These are phyloP conservation scores for Penicillium sp. DNA, from an alignment of 2,329 filamentous ascomycete species.

Conservation along the genomic window DNA sequence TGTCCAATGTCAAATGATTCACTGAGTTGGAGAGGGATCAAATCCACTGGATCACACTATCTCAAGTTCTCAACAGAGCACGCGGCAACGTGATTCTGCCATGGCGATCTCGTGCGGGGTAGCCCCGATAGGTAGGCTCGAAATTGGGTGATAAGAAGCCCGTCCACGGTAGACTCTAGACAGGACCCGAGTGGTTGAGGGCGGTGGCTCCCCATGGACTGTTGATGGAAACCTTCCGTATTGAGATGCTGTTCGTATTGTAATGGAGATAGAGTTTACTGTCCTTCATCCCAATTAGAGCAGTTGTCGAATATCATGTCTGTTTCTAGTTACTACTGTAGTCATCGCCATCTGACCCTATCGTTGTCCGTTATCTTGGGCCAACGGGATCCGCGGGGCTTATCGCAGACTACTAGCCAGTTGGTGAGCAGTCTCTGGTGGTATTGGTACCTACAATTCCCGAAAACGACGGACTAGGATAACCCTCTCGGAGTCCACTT, in stretches of 20 bases:
- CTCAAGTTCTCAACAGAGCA: too few species aligned
- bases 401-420: background rate
- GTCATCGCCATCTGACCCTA: background rate
- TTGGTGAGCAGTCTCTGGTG: background rate
- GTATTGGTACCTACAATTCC: background rate
- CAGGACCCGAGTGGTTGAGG: background rate
- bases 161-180: background rate
- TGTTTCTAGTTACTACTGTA: too few species aligned
- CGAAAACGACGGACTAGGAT: background rate
- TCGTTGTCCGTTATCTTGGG: background rate
- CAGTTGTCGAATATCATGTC: background rate
- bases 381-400: background rate
- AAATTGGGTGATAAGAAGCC: slow-evolving; percentile 12
- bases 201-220: too few species aligned
- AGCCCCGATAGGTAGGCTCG: slow-evolving; percentile 11
- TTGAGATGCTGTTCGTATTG: too few species aligned
- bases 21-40: background rate
- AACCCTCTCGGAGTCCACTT: background rate
- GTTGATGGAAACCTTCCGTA: too few species aligned
- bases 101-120: slow-evolving; percentile 29
- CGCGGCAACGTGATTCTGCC: slow-evolving; percentile 6
- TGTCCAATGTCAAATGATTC: too few species aligned
- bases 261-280: background rate
- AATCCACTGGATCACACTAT: background rate
- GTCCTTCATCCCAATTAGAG: background rate